Percentiles rank a stretch among this genome's conserved stretches.
Evolutionary conservation across 2,329 filamentous ascomycete genomes (phyloP).

Genomic region (Triangularia verruculosa): DNA sequence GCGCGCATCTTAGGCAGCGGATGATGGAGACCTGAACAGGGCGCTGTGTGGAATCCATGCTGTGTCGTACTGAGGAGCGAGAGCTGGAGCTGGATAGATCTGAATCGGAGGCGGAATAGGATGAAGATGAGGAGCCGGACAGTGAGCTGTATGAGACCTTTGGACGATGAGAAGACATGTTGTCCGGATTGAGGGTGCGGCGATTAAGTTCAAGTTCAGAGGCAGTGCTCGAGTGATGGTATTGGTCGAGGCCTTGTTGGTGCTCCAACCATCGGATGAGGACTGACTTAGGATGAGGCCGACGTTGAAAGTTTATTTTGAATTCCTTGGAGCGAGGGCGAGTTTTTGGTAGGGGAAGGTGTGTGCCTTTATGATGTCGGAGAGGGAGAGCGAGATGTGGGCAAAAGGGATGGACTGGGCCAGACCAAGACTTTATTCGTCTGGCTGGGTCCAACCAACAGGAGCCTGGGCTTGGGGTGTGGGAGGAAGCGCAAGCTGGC

Average conservation of each 20-base stretch:
- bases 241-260: conserved; percentile 14
- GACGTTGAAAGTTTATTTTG: not conserved
- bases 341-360: conserved; percentile 6
- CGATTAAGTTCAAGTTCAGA: not conserved
- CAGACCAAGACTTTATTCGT: conserved; percentile 21
- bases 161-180: conserved; percentile 36
- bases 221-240: not conserved
- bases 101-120: conserved; percentile 40
- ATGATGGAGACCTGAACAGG: conserved; percentile 56
- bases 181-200: conserved; percentile 10
- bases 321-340: not conserved
- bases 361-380: conserved; percentile 17
- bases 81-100: conserved; percentile 39
- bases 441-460: conserved; percentile 9
- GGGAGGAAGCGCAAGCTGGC: not conserved
- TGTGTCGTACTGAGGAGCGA: conserved; percentile 37
- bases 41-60: conserved; percentile 48
- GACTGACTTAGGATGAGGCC: not conserved
- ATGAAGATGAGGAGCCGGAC: conserved; percentile 37
- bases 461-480: conserved; percentile 7
- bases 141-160: conserved; percentile 41
- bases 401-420: conserved; percentile 19
- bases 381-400: conserved; percentile 2
- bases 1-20: conserved; percentile 61
- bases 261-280: conserved; percentile 11